Evolutionary conservation across 2,329 filamentous ascomycete species (phyloP), one percentile per base, ranked within the genome.

Genomic region (Raffaelea albimanens): DNA sequence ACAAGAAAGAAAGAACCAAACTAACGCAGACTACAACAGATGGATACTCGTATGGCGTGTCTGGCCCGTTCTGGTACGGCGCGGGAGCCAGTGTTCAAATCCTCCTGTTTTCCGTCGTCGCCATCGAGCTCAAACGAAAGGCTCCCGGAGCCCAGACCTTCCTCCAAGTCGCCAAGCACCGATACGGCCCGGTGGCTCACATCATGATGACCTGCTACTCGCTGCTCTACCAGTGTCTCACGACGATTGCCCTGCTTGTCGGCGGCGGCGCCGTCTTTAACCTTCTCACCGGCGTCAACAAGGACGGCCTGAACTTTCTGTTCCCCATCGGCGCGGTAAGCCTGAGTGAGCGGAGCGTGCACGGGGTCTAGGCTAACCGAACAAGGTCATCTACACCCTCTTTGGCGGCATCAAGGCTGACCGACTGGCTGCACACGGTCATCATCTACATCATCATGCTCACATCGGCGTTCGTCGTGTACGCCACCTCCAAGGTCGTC

Each of bases 141-240:
- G 87, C 87, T 0, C 89, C 89, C 0, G 93, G 94, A 59, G 88
- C 87, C 1, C 88, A 95, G 55, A 82, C 78, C 0, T 89, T 87
- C 63, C 76, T 93, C 10, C 87, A 95, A 67, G 85, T 86, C 39
- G 85, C 94, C 57, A 78, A 78, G 49, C 86, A 86, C 22, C 76
- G 88, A 51, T 94, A 94, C 64, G 88, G 88, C 51, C 63, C 65
- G 0, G 50, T 64, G 4, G 81, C 86, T 0, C 89, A 95, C 58
- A 68, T 82, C 8, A 84, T 89, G 3, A 95, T 88, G 61, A 87
- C 88, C 55, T 71, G 83, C 3, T 94, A 94, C 53, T 87, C 85
- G 25, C 67, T 93, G n/a, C 82, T 86, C 64, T 94, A 87, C 29
- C 89, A 91, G 57, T 85, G 93, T 40, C 73, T 95, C 7, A 89